These are phyloP conservation scores for Euphorbia corollata DNA, from an alignment of 441 rosid genomes.

Conservation along the genomic window DNA sequence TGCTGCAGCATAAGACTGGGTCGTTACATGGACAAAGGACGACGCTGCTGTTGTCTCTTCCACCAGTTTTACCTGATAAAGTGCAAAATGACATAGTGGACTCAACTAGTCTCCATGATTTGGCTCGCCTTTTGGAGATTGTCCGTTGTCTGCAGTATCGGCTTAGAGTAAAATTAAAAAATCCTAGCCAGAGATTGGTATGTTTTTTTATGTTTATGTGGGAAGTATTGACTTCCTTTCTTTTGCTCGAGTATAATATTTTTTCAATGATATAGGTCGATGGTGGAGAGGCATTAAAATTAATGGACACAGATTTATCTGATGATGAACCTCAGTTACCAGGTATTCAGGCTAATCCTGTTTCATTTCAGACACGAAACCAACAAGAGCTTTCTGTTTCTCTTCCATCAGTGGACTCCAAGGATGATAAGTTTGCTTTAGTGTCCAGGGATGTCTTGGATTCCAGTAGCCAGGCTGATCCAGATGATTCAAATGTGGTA, in stretches of 20 bases:
- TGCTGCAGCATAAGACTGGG: slow-evolving; percentile 51
- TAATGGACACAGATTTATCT: slow-evolving; percentile 32
- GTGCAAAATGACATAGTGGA: slow-evolving; percentile 34
- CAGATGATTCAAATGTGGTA: slow-evolving; percentile 40
- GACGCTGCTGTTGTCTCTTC: slow-evolving; percentile 45
- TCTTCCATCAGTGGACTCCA: slow-evolving; percentile 22
- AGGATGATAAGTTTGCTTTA: slow-evolving; percentile 52
- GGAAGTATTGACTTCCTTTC: slow-evolving; percentile 15
- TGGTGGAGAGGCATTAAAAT: slow-evolving; percentile 34
- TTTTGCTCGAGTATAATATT: neutral
- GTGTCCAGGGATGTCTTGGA: slow-evolving; percentile 37
- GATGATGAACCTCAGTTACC: slow-evolving; percentile 60
- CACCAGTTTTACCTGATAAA: slow-evolving; percentile 37
- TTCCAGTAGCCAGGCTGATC: slow-evolving; percentile 33
- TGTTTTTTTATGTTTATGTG: slow-evolving; percentile 26
- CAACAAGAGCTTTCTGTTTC: slow-evolving; percentile 31
- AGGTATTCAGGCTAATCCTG: slow-evolving; percentile 35
- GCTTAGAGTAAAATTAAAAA: slow-evolving; percentile 57
- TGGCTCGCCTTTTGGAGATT: slow-evolving; percentile 83
- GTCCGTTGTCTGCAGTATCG: slow-evolving; percentile 72
- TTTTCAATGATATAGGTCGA: slow-evolving; percentile 44
- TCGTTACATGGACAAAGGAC: slow-evolving; percentile 34
- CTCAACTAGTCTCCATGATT: slow-evolving; percentile 58
- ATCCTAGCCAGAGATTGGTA: slow-evolving; percentile 66
- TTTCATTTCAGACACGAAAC: slow-evolving; percentile 33